Conservation (phyloP, 768 basidiomycete genomes). For the Rhodotorula taiwanensis region DNA sequence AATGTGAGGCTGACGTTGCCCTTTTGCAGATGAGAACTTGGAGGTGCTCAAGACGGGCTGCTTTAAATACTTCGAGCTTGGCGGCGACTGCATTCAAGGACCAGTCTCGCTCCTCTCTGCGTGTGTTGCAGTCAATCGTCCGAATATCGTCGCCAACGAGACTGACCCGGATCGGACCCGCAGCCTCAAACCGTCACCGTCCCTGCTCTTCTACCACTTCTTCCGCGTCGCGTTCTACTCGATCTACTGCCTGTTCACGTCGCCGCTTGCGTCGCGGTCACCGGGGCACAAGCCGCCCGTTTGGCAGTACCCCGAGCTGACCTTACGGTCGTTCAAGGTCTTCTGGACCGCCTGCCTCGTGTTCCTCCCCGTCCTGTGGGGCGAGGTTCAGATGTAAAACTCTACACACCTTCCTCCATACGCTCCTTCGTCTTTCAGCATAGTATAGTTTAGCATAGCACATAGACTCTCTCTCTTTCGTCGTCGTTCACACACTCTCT, state of each 20-base stretch:
- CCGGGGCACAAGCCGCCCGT: conserved; percentile 16
- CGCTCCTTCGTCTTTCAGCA: neutral
- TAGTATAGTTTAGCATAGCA: neutral
- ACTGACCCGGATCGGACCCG: neutral
- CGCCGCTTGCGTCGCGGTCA: conserved; percentile 44
- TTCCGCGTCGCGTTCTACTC: conserved; percentile 93
- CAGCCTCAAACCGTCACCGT: conserved; percentile 73
- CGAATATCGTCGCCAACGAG: neutral
- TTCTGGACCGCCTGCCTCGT: conserved; percentile 90
- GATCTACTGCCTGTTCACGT: conserved; percentile 80
- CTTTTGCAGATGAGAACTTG: conserved; percentile 45
- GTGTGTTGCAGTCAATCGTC: conserved; percentile 57
- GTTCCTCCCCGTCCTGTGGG: conserved; percentile 78
- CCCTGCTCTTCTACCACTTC: conserved; percentile 80
- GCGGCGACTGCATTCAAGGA: conserved; percentile 78
- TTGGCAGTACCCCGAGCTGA: conserved; percentile 58
- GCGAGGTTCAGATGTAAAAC: conserved; percentile 51
- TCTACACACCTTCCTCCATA: neutral
- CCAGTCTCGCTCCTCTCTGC: conserved; percentile 85
- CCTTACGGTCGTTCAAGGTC: conserved; percentile 53
- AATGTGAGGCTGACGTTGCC: neutral
- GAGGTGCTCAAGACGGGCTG: conserved; percentile 59
- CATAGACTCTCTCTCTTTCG: neutral
- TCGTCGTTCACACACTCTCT: neutral
- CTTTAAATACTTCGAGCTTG: conserved; percentile 93